Evolutionary conservation across 2,329 filamentous ascomycete species (phyloP).

Genomic region (Fonsecaea pedrosoi): DNA sequence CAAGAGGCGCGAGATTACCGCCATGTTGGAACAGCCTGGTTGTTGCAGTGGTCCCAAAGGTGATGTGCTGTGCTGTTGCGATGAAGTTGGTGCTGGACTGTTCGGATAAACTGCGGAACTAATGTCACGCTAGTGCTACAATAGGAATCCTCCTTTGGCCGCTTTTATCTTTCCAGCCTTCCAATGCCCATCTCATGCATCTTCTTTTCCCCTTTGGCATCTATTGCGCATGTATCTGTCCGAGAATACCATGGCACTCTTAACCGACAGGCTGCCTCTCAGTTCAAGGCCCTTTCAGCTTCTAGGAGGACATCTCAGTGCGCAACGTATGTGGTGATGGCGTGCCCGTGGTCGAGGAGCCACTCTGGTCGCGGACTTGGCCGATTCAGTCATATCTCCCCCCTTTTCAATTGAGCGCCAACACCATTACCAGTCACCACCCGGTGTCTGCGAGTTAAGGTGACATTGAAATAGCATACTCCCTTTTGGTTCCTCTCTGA

Average conservation of each 20-base stretch:
- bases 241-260: background rate
- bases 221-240: background rate
- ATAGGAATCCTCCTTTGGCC: background rate
- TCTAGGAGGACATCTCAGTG: background rate
- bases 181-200: background rate
- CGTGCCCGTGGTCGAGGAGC: constrained; percentile 3
- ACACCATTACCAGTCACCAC: background rate
- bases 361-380: background rate
- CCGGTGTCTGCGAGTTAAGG: background rate
- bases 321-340: constrained; percentile 1
- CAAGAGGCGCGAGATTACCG: constrained; percentile 72
- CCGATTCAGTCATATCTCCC: constrained; percentile 1
- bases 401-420: background rate
- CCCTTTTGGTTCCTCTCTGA: background rate
- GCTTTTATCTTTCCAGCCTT: background rate
- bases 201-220: background rate
- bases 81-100: background rate
- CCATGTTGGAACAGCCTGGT: constrained; percentile 62
- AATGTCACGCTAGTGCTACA: background rate
- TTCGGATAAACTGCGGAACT: background rate
- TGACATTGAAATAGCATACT: background rate
- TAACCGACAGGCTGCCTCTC: background rate
- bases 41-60: background rate
- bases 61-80: background rate
- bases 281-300: background rate